A percentile compares a stretch with the other conserved stretches of the same genome.
Conservation (phyloP, 2,329 filamentous ascomycete genomes). For the Diaporthe sp. region DNA sequence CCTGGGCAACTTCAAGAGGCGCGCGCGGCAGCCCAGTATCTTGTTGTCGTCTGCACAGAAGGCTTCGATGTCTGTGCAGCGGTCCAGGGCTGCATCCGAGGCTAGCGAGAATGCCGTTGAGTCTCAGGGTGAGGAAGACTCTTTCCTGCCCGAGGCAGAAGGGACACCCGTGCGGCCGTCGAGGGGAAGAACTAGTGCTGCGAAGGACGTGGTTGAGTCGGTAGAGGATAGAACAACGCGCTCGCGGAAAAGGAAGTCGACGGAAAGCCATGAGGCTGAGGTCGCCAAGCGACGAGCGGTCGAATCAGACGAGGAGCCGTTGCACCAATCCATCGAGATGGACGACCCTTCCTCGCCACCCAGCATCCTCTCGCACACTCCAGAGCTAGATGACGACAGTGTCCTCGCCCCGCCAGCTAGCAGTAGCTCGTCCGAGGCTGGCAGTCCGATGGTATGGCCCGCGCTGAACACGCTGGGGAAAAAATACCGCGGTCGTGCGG, state of each 20-base stretch:
- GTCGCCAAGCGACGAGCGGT: conserved; percentile 50
- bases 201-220: conserved; percentile 23
- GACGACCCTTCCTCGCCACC: conserved; percentile 50
- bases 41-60: conserved; percentile 65
- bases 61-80: conserved; percentile 46
- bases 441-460: conserved; percentile 63
- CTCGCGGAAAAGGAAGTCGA: conserved; percentile 70
- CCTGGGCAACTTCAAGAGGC: conserved; percentile 70
- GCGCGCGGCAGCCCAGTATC: conserved; percentile 73
- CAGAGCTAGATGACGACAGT: conserved; percentile 59
- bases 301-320: conserved; percentile 39
- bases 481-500: conserved; percentile 52
- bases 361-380: conserved; percentile 46
- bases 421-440: conserved; percentile 61
- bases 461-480: conserved; percentile 66
- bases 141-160: conserved; percentile 48
- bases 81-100: conserved; percentile 45
- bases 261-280: conserved; percentile 57
- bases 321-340: conserved; percentile 47
- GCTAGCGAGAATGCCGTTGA: conserved; percentile 35
- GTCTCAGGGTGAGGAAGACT: conserved; percentile 48
- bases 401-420: conserved; percentile 70
- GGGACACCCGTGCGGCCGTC: conserved; percentile 46
- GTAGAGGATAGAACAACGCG: conserved; percentile 47
- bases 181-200: conserved; percentile 26